Evolutionary conservation across 371 early-diverging fungal genomes (phyloP), one percentile per base, ranked within the genome.

Genomic region (Mortierella sp.): DNA sequence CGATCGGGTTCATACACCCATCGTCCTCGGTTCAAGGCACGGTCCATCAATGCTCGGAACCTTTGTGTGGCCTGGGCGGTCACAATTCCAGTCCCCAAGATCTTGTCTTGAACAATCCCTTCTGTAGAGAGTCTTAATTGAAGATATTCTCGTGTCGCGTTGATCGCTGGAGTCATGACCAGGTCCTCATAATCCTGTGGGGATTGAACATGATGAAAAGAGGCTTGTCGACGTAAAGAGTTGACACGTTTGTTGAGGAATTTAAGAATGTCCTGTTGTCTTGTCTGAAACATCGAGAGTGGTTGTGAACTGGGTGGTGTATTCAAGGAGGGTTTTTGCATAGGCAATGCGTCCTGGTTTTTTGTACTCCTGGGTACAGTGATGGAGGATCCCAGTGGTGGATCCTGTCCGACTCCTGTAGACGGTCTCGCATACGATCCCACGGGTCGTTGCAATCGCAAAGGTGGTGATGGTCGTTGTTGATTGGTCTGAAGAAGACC

Each of bases 41-140:
- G 48, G n/a, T 69, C 66, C 80, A 79, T 79, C 64, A 79, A 30
- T 43, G 43, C 60, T 48, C 79, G 72, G 52, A 77, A 77, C 43
- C 63, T 61, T 15, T 37, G 60, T n/a, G 79, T 66, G 28, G 72
- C 72, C 16, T 29, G 60, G 5, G 45, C n/a, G 2, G 53, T 70
- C 47, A 66, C 50, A 37, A 79, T 30, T 19, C 11, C 28, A 11
- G 73, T 79, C 0, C 80, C 80, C 0, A 70, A 70, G 25, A 79
- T 72, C 18, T 53, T 52, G 23, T 43, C 19, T 25, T 30, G 56
- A 7, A 64, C 70, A 16, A 53, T 52, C 23, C n/a, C 28, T 68
- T 66, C 0, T 45, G 29, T 5, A 62, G 66, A 25, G 9, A 72
- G 16, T 47, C 23, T 60, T 19, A 44, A 48, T 28, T 19, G 23